A percentile compares a stretch with the other conserved stretches of the same genome.
phyloP scores from a whole-genome alignment of 345 rosid species.

The Pistacia atlantica region DNA sequence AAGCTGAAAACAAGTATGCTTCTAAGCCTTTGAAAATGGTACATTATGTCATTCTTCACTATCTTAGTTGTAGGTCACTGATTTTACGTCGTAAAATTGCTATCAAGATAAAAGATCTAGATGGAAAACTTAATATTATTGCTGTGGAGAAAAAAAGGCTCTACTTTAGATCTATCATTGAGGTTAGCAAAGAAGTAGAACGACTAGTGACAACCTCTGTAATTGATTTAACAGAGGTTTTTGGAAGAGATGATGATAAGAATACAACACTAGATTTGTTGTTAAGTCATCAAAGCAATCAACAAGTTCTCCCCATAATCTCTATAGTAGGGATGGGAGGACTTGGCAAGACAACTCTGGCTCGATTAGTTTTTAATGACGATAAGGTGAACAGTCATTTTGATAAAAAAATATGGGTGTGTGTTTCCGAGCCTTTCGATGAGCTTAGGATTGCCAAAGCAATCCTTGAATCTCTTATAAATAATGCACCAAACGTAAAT shows the following conservation, averaged over 20 bases:
- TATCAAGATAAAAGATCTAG: background rate
- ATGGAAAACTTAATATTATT: background rate
- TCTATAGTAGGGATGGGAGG: constrained; percentile 2
- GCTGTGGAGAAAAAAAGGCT: background rate
- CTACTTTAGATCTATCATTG: background rate
- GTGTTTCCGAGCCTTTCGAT: constrained; percentile 2
- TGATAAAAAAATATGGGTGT: background rate
- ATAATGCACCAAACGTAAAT: background rate
- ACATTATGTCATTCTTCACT: background rate
- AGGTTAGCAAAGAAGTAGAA: no score
- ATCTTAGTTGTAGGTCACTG: background rate
- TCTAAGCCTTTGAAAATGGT: background rate
- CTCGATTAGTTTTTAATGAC: background rate
- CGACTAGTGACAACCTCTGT: background rate
- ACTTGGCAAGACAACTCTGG: background rate
- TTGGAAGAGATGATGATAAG: background rate
- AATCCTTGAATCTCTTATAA: constrained; percentile 22
- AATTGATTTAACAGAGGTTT: background rate
- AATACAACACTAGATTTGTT: background rate
- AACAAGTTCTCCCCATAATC: background rate
- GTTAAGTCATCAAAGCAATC: background rate
- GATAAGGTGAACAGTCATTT: background rate
- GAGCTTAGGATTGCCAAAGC: constrained; percentile 14
- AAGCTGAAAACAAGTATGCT: background rate
- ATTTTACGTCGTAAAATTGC: background rate